Evolutionary conservation across 1,284 basidiomycete species (phyloP).

Genomic region (Tilletia walkeri): DNA sequence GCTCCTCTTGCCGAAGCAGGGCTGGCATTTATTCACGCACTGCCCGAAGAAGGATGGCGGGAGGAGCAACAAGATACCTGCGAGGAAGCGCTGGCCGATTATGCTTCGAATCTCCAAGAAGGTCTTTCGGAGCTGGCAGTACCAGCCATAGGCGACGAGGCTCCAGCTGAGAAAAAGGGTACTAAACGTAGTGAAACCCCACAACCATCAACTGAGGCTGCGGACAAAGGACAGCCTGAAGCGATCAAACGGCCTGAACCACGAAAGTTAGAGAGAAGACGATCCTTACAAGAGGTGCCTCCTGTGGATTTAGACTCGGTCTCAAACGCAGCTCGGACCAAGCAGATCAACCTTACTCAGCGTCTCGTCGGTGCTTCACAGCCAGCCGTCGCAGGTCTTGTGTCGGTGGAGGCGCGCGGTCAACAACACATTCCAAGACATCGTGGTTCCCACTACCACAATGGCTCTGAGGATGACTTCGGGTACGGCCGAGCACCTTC

Average conservation of each 20-base stretch:
- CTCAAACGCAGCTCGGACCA: neutral
- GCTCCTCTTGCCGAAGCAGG: neutral
- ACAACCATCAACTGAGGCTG: neutral
- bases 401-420: neutral
- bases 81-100: neutral
- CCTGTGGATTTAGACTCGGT: neutral
- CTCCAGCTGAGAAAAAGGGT: neutral
- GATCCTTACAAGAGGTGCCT: neutral
- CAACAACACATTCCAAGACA: neutral
- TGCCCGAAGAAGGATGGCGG: neutral
- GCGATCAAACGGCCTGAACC: neutral
- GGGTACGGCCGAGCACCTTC: neutral
- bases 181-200: too few relatives aligned
- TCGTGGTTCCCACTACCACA: neutral
- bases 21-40: neutral
- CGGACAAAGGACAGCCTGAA: neutral
- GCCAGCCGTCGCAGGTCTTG: neutral
- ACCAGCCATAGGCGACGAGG: neutral
- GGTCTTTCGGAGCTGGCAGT: neutral
- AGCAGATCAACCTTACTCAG: constrained; percentile 2
- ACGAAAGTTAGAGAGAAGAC: neutral
- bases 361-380: constrained; percentile 1
- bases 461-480: neutral
- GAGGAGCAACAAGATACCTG: neutral
- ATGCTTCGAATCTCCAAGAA: neutral